Evolutionary conservation across 1,284 basidiomycete genomes (phyloP), one percentile per base, ranked within the genome.

Genomic region (Cryptococcus hybrid): DNA sequence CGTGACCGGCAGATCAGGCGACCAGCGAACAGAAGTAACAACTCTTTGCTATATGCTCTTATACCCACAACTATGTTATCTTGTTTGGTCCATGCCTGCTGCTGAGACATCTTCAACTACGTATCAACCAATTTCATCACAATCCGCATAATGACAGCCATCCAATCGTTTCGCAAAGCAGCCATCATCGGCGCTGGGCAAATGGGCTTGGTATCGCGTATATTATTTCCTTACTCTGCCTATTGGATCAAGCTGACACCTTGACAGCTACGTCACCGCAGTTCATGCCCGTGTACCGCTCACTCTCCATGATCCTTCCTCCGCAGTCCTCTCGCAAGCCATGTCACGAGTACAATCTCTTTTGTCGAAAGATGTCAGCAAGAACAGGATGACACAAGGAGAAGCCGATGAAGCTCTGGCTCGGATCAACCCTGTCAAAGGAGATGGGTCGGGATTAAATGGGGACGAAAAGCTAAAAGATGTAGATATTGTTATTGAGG

Each of bases 401-500:
- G 83, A 85, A n/a, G 89, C 89, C 0, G 86, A 88, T 43, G 88
- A 87, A 50, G 88, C 90, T 0, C 80, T 85, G 39, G 85, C 83
- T 36, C 81, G 88, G 40, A 79, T 94, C 13, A 81, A 71, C 8
- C 79, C 85, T 3, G 82, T 89, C 3, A 79, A 78, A 38, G 75
- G 67, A 9, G 69, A 70, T 57, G 69, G 71, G 2, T 47, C 47
- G 7, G 58, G 55, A 7, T 58, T 60, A 6, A 56, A 47, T 12
- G 69, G 79, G 12, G 73, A 83, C 51, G 82, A 81, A 0, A 65
- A 73, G 9, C 50, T 88, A 35, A 79, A 81, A 39, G 89, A 93
- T 64, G 88, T 86, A 5, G 91, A 95, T 70, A 86, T 97, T 83
- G 89, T 92, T 44, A 83, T 97, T 55, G 94, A 98, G 83, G 89